Conservation (phyloP, 2,329 filamentous ascomycete species). For the Tolypocladium ophioglossoides region DNA sequence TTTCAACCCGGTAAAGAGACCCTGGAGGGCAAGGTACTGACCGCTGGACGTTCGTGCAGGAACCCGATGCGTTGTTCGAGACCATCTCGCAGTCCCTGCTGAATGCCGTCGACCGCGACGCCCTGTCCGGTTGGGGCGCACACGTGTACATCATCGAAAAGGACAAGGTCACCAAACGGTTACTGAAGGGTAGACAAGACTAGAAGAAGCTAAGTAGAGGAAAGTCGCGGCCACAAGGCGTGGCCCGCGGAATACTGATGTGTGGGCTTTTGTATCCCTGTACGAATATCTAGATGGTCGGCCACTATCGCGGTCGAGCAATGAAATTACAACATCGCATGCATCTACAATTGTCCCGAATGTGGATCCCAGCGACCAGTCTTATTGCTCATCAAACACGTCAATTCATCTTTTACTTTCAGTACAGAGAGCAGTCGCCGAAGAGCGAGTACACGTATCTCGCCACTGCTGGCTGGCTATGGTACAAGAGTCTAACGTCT, state of each 20-base stretch:
- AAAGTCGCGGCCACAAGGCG: slow-evolving; percentile 6
- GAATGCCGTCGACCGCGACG: slow-evolving; percentile 93
- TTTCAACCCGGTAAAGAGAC: background rate
- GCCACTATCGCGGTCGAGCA: slow-evolving; percentile 1
- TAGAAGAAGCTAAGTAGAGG: slow-evolving; percentile 35
- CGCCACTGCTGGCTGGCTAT: slow-evolving; percentile 8
- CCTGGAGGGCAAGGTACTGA: background rate
- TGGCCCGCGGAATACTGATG: background rate
- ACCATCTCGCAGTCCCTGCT: slow-evolving; percentile 93
- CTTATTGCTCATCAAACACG: background rate
- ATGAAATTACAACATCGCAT: background rate
- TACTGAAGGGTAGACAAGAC: slow-evolving; percentile 96
- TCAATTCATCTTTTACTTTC: background rate
- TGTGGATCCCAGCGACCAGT: background rate
- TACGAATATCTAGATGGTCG: slow-evolving; percentile 10
- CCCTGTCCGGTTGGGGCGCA: slow-evolving; percentile 93
- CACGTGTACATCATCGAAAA: slow-evolving; percentile 99
- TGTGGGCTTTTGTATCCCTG: slow-evolving; percentile 2
- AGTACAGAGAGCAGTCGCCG: background rate
- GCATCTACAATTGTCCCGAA: background rate
- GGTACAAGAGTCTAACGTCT: slow-evolving; percentile 21
- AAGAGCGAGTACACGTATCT: background rate
- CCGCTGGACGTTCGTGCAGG: slow-evolving; percentile 33
- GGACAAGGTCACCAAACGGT: slow-evolving; percentile 97
- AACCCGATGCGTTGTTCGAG: slow-evolving; percentile 91